Evolutionary conservation across 495 filamentous ascomycete genomes (phyloP), one percentile per base, ranked within the genome.

Genomic region (Penicillium coffeae): DNA sequence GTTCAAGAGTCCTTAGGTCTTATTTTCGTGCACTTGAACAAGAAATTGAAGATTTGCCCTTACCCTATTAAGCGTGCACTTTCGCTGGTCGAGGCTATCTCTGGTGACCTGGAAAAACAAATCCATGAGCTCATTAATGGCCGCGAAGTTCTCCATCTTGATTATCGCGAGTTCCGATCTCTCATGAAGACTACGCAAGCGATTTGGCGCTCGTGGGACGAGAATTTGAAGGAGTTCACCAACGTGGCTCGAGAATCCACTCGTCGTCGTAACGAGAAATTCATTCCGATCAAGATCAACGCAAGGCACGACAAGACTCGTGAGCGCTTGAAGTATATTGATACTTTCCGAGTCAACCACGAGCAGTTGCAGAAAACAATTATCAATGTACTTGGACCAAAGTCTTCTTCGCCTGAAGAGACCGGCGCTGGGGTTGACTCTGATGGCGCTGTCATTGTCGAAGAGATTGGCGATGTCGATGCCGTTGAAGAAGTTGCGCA

Each of bases 11-110:
- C 94, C 3, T 79, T 97, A 42, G 77, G 82, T 42, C 75, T 88
- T 42, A 93, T 97, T 50, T 97, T 99, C 69, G 76, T 69, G 22
- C 93, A 99, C 65, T 77, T 97, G 54, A 97, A 96, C 72, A 95
- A 93, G 75, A 97, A 97, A 72, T 74, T 97, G 60, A 86, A 92
- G 56, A 88, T 96, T 38, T 95, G 87, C 47, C 88, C 90, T 3
- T 99, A 99, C 62, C 93, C 93, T 2, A 88, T 99, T 54, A 83
- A 83, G 52, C 83, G 93, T 48, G 91, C 93, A 9, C 77, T 99
- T 50, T 88, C 90, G 21, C 79, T 99, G n/a, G 93, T 97, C 10
- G 89, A 95, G 66, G 90, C 94, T n/a, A 97, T 99, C 38, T 99
- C 93, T 8, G 88, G 82, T 3, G 93, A 99, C 58, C 73, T 99